These are phyloP conservation scores for Barnettozyma populi DNA, from an alignment of 805 yeast species.

Conservation along the genomic window DNA sequence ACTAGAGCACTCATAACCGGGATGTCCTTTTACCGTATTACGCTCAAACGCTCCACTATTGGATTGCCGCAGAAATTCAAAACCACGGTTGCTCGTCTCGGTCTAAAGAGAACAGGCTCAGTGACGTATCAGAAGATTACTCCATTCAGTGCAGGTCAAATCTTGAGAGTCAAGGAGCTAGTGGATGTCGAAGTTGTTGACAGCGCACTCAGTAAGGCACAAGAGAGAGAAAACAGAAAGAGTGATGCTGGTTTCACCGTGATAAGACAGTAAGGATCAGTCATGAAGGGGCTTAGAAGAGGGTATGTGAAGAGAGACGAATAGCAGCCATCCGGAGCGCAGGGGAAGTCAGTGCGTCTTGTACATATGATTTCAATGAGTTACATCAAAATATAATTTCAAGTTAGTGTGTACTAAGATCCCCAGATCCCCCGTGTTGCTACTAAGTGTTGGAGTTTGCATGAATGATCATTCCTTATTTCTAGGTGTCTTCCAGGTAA, in stretches of 20 bases:
- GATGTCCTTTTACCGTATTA: slow-evolving; percentile 54
- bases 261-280: slow-evolving; percentile 23
- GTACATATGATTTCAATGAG: neutral
- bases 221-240: slow-evolving; percentile 52
- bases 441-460: no score
- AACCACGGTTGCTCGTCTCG: slow-evolving; percentile 63
- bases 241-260: slow-evolving; percentile 57
- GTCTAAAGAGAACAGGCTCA: slow-evolving; percentile 69
- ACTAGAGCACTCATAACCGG: neutral
- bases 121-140: slow-evolving; percentile 67
- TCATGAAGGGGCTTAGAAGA: neutral
- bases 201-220: slow-evolving; percentile 40
- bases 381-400: neutral
- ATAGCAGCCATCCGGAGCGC: neutral
- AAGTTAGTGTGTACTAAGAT: neutral
- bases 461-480: no score
- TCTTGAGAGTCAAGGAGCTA: slow-evolving; percentile 78
- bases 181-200: slow-evolving; percentile 75
- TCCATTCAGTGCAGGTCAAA: slow-evolving; percentile 80
- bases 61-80: slow-evolving; percentile 71
- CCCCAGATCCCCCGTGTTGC: no score
- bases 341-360: neutral
- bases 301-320: neutral
- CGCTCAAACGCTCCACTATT: slow-evolving; percentile 76
- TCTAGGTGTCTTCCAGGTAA: no score